Evolutionary conservation across 306 rosid species (phyloP), one percentile per base, ranked within the genome.

Genomic region (Begonia peltatifolia): DNA sequence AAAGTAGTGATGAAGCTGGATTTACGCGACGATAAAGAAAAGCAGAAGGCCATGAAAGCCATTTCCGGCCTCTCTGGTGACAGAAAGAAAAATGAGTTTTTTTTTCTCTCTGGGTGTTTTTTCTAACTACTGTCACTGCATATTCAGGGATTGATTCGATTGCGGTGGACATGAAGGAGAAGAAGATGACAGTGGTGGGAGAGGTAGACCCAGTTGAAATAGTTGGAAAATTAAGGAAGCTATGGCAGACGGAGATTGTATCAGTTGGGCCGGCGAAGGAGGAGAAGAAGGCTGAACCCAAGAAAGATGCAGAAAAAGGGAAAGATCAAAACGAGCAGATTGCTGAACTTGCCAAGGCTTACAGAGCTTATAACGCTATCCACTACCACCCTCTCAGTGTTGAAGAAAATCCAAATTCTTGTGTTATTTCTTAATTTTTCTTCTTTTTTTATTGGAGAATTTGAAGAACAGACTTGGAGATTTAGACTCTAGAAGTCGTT

Each of bases 161-260:
- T 42, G 71, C 82, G 12, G 67, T 82, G 95, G 82, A 89, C 71
- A 82, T 89, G 95, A 89, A 84, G 42, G 94, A 82, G n/a, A 72
- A 59, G 72, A 89, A 85, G 36, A 20, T 89, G 42, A 89, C 94
- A 0, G 85, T 89, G 14, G 55, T 73, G 15, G 97, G 95, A 2
- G 65, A 58, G 4, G 59, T 76, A 42, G 95, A 89, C 56, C 95
- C 94, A 0, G 85, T 85, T 3, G 15, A 55, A 1, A 62, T 82
- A 14, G 90, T 72, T 6, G 68, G 54, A 54, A 89, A 85, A 46
- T 18, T 85, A n/a, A 67, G 90, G 61, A 89, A 85, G 62, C 11
- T 42, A 42, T 89, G 95, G 93, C 50, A 15, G 61, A 17, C 84
- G 6, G 90, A 89, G 6, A 85, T 89, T 8, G 1, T 85, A 54